A percentile compares a stretch with the other conserved stretches of the same genome.
Conservation (phyloP, 768 basidiomycete species). For the Phylloporus sp. region DNA sequence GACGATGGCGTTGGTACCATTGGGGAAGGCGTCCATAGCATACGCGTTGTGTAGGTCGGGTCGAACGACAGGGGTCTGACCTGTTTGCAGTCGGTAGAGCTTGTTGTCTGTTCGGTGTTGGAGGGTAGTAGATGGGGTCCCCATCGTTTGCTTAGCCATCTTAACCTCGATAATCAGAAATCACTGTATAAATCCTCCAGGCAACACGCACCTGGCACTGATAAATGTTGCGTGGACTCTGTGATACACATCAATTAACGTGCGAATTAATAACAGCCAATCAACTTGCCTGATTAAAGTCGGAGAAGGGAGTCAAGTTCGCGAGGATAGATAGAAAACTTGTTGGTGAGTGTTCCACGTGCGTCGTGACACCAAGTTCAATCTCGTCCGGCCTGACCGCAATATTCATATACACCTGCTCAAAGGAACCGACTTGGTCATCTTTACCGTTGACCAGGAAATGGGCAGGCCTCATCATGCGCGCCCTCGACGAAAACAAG, state of each 20-base stretch:
- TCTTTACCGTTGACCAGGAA: slow-evolving; percentile 80
- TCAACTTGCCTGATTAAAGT: slow-evolving; percentile 88
- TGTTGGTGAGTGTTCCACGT: slow-evolving; percentile 92
- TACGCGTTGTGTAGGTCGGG: slow-evolving; percentile 89
- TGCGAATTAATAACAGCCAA: not conserved
- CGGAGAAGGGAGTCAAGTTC: slow-evolving; percentile 97
- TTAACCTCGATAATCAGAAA: slow-evolving; percentile 33
- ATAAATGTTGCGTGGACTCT: slow-evolving; percentile 90
- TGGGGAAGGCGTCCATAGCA: slow-evolving; percentile 98
- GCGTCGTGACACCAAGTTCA: slow-evolving; percentile 69
- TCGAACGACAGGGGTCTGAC: slow-evolving; percentile 92
- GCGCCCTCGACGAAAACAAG: slow-evolving; percentile 77
- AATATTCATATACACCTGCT: slow-evolving; percentile 99
- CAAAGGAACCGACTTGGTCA: slow-evolving; percentile 93
- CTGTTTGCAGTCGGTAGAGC: slow-evolving; percentile 91
- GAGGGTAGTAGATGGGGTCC: slow-evolving; percentile 90
- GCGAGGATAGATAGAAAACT: slow-evolving; percentile 96
- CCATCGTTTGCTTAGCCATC: slow-evolving; percentile 99
- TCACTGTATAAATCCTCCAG: not conserved
- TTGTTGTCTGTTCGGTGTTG: slow-evolving; percentile 97
- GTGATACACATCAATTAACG: slow-evolving; percentile 2
- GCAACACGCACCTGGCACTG: slow-evolving; percentile 72
- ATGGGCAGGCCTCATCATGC: slow-evolving; percentile 99
- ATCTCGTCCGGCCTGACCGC: slow-evolving; percentile 89
- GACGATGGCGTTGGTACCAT: slow-evolving; percentile 96